Conservation (phyloP, 78 protist species). For the Monosiga brevicollis region DNA sequence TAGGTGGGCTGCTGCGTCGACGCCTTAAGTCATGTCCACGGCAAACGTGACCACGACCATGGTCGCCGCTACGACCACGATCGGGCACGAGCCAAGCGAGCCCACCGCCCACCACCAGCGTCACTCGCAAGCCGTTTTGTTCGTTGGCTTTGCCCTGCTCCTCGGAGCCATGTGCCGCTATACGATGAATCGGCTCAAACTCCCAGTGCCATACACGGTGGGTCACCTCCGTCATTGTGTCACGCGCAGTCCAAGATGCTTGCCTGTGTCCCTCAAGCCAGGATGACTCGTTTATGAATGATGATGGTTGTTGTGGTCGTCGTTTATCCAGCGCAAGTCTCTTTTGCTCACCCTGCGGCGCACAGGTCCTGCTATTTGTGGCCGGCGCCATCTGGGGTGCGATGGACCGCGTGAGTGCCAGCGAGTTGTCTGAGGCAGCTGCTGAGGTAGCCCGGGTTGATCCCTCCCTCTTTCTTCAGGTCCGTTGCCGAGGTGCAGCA, state of each 20-base stretch:
- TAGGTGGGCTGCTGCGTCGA: too few species aligned
- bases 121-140: neutral
- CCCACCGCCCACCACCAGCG: too few species aligned
- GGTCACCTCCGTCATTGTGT: neutral
- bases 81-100: too few species aligned
- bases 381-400: neutral
- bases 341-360: too few species aligned
- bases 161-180: neutral
- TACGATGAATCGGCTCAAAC: neutral
- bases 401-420: neutral
- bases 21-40: too few species aligned
- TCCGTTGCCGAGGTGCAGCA: neutral
- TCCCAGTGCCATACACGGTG: neutral
- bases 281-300: neutral
- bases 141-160: neutral
- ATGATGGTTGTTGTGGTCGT: neutral
- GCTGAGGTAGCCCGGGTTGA: neutral
- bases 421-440: too few species aligned
- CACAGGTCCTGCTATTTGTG: neutral
- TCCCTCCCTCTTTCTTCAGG: neutral
- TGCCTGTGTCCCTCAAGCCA: too few species aligned
- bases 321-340: neutral
- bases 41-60: too few species aligned
- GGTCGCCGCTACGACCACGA: too few species aligned
- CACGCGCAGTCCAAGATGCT: neutral